phyloP scores from a whole-genome alignment of 2,329 filamentous ascomycete species.

The Emergomyces orientalis region DNA sequence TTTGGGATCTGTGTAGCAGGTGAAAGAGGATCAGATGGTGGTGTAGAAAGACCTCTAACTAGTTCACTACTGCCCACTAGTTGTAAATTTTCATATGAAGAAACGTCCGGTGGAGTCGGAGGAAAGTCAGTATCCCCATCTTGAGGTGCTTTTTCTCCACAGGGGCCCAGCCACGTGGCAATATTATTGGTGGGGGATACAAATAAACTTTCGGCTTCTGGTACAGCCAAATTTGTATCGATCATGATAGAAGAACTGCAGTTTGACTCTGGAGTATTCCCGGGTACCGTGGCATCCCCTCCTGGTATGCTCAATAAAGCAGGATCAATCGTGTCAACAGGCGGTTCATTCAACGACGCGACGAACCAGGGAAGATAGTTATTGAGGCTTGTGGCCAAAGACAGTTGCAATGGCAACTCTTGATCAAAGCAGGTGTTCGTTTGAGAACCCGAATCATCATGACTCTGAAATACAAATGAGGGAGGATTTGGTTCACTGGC shows the following conservation, averaged over 20 bases:
- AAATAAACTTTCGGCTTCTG: not conserved
- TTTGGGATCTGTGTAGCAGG: not conserved
- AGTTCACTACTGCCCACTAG: not conserved
- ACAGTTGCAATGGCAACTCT: conserved; percentile 5
- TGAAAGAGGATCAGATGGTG: conserved; percentile 3
- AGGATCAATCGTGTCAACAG: conserved; percentile 6
- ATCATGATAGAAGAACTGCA: not conserved
- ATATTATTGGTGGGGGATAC: not conserved
- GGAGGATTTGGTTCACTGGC: not conserved
- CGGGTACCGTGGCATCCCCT: not conserved
- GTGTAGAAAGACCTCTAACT: conserved; percentile 2
- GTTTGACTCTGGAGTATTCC: not conserved
- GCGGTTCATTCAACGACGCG: conserved; percentile 1
- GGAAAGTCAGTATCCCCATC: not conserved
- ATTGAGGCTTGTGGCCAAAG: conserved; percentile 13
- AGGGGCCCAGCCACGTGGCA: not conserved
- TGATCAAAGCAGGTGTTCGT: not conserved
- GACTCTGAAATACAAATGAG: conserved; percentile 5
- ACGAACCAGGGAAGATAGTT: conserved; percentile 4
- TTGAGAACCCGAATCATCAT: not conserved
- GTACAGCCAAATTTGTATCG: not conserved
- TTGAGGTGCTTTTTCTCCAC: not conserved
- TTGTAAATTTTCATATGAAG: not conserved
- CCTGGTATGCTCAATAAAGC: conserved; percentile 2
- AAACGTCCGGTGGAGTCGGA: not conserved